Evolutionary conservation across 2,329 filamentous ascomycete genomes (phyloP), one percentile per base, ranked within the genome.

Genomic region (Neonectria punicea): DNA sequence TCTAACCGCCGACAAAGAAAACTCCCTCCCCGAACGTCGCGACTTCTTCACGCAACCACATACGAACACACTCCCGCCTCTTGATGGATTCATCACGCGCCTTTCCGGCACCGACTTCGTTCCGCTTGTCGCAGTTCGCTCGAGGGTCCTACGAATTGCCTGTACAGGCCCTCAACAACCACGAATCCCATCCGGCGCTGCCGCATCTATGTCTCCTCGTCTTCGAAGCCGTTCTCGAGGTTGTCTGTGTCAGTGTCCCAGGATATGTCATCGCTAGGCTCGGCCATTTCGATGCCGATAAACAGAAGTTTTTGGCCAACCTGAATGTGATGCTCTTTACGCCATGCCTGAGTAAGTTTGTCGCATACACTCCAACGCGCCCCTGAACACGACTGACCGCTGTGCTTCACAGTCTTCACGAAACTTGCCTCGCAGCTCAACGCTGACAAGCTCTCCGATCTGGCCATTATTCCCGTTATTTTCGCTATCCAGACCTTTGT

Each of bases 321-420:
- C 85, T 99, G 72, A 99, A 99, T 79, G 94, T 98, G 64, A 93
- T 92, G 83, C 86, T 99, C 46, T 99, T 99, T 80, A 99, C 96
- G 32, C 96, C 96, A 70, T 98, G 96, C 79, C 89, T 99, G 69
- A 97, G 93, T 97, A 89, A 67, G 90, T 81, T 44, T 44, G 36
- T 47, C 22, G 39, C 51, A 22, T 47, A 28, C 20, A 36, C 41
- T 34, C 28, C 22, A 7, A 30, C 14, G 22, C 11, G 32, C 30
- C 30, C 28, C 51, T 13, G 18, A 4, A 30, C 30, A 43, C 25
- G 25, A 34, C 69, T 76, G 70, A 79, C 68, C 9, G 11, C 54
- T 61, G 39, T 25, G 16, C 9, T 14, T 34, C 22, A 9, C 69
- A 96, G 94, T 99, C 79, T 99, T 98, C 80, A 97, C 93, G 16